Evolutionary conservation across 2,329 filamentous ascomycete species (phyloP).

Genomic region (Colletotrichum salicis): DNA sequence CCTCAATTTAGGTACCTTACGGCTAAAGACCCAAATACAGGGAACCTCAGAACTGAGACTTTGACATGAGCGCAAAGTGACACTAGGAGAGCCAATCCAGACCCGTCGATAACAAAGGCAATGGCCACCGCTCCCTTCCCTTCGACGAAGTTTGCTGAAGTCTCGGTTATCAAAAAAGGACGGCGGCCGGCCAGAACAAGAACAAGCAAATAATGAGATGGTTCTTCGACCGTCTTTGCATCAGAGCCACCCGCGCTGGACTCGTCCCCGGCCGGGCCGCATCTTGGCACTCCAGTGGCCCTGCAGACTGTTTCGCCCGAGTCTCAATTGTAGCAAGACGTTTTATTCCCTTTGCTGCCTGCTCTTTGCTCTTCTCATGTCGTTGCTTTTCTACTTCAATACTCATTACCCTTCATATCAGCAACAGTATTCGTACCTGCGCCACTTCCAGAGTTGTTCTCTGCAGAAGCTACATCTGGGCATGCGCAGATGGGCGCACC

Average conservation of each 20-base stretch:
- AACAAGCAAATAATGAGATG: neutral
- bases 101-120: slow-evolving; percentile 18
- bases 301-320: slow-evolving; percentile 27
- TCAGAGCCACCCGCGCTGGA: neutral
- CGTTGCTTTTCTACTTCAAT: too few species aligned
- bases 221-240: neutral
- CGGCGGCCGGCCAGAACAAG: neutral
- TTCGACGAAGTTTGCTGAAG: slow-evolving; percentile 1
- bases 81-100: neutral
- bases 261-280: slow-evolving; percentile 16
- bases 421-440: neutral
- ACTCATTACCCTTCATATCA: too few species aligned
- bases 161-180: neutral
- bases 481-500: neutral
- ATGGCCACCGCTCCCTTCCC: neutral
- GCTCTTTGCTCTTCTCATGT: neutral
- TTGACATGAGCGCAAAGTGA: neutral
- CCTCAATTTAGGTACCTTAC: neutral
- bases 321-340: slow-evolving; percentile 5
- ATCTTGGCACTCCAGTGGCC: slow-evolving; percentile 8
- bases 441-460: neutral
- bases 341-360: slow-evolving; percentile 17
- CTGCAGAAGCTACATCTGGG: neutral
- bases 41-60: neutral
- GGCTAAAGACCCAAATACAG: neutral